A percentile compares a stretch with the other conserved stretches of the same genome.
Conservation (phyloP, 2,329 filamentous ascomycete genomes). For the Phaeosphaeriaceae sp. region DNA sequence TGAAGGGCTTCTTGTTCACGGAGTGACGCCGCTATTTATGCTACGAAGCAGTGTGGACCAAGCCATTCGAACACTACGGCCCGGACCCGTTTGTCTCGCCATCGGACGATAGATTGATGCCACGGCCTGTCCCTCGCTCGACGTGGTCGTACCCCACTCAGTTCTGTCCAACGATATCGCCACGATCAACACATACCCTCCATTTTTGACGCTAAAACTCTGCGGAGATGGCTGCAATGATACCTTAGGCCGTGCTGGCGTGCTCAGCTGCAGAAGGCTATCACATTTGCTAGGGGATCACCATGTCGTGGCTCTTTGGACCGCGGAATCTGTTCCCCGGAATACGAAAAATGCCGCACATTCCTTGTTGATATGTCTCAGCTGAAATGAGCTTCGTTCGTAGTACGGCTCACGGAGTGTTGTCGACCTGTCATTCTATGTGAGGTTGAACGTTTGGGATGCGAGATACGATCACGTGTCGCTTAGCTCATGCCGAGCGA, state of each 20-base stretch:
- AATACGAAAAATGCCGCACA: constrained; percentile 49
- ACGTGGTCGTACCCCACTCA: constrained; percentile 52
- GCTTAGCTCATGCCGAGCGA: constrained; percentile 42
- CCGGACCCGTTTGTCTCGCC: constrained; percentile 37
- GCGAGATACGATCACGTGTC: constrained; percentile 48
- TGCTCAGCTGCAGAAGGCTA: constrained; percentile 52
- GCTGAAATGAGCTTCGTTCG: constrained; percentile 29
- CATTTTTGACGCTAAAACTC: constrained; percentile 53
- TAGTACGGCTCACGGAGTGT: constrained; percentile 31
- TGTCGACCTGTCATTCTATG: constrained; percentile 40
- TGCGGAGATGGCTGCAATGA: constrained; percentile 53
- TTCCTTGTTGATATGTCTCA: constrained; percentile 47
- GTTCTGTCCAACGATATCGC: constrained; percentile 53
- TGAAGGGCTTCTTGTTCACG: constrained; percentile 34
- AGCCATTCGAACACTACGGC: constrained; percentile 30
- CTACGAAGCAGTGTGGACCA: constrained; percentile 34
- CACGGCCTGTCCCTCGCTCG: constrained; percentile 47
- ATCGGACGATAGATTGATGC: constrained; percentile 46
- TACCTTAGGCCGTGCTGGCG: constrained; percentile 53
- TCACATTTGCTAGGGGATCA: constrained; percentile 51
- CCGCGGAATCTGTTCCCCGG: constrained; percentile 51
- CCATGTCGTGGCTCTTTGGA: constrained; percentile 53
- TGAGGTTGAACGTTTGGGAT: constrained; percentile 46
- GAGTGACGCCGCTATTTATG: constrained; percentile 50
- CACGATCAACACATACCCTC: constrained; percentile 53